Evolutionary conservation across 441 rosid genomes (phyloP), one percentile per base, ranked within the genome.

Genomic region (Eutrema salsugineum): DNA sequence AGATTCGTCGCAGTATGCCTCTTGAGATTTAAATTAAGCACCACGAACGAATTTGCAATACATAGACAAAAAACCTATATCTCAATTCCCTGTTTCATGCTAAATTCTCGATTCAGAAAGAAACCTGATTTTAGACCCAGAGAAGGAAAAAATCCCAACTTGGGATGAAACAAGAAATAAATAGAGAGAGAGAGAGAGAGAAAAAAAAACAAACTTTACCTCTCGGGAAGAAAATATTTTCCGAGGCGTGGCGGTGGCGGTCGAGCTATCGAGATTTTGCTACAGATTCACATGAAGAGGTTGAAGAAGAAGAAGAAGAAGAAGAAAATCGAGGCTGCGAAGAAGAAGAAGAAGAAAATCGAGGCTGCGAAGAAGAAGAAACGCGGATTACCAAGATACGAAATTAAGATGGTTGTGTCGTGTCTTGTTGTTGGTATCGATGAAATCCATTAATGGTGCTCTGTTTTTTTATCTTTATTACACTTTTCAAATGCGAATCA

Each of bases 381-480:
- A 66, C 62, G 50, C 57, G 46, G 53, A 73, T 66, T 48, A 48
- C n/a, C 6, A 38, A 73, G 40, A 38, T 16, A 73, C 49, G 72
- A 58, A 58, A 65, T 66, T 48, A 49, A 58, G 71, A 66, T 33
- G 24, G 77, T 50, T 67, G 61, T 73, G 77, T 58, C 27, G 43
- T 73, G 67, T 73, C 60, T 59, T 73, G 66, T 72, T 72, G 71
- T 74, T 74, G 67, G 63, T 61, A 12, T 74, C 68, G 63, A 60
- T 67, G 73, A 58, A 66, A 33, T 42, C 56, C 78, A 50, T 59
- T 73, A 74, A 67, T 66, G 73, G 49, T 33, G 5, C 67, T 73
- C 72, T 49, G 65, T 71, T 39, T 49, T 58, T 71, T 39, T 53
- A 6, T 44, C 32, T 64, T 56, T 44, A 22, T 55, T 54, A 43